A percentile compares a stretch with the other conserved stretches of the same genome.
These are phyloP conservation scores for Acanthamoeba quina DNA, from an alignment of 208 protist genomes.

Conservation along the genomic window DNA sequence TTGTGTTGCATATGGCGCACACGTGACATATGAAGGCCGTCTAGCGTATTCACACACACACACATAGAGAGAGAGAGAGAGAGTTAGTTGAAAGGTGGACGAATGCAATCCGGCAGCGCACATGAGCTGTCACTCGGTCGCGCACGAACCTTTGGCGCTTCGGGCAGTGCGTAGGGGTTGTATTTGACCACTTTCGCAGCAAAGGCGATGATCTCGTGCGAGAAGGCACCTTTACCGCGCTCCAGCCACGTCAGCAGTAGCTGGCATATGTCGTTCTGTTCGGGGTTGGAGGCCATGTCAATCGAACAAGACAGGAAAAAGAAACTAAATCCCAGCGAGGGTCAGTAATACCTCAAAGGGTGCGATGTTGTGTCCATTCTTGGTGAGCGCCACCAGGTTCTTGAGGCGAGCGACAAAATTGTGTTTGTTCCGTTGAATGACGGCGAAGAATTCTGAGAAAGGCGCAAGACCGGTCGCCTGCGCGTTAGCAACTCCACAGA, in stretches of 20 bases:
- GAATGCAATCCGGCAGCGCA: too few relatives aligned
- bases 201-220: slow-evolving; percentile 38
- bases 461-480: background rate
- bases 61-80: too few relatives aligned
- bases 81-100: too few relatives aligned
- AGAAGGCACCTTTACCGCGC: background rate
- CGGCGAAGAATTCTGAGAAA: slow-evolving; percentile 59
- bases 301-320: background rate
- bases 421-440: slow-evolving; percentile 13
- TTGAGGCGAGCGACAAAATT: slow-evolving; percentile 7
- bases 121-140: too few relatives aligned
- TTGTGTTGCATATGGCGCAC: slow-evolving; percentile 75
- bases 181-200: slow-evolving; percentile 51
- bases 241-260: slow-evolving; percentile 21
- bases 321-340: too few relatives aligned
- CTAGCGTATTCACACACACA: too few relatives aligned
- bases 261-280: slow-evolving; percentile 11
- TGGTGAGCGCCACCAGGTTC: slow-evolving; percentile 56
- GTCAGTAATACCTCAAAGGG: background rate
- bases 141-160: slow-evolving; percentile 1
- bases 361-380: slow-evolving; percentile 56
- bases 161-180: slow-evolving; percentile 7
- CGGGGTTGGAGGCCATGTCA: too few relatives aligned
- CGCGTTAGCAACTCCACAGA: background rate
- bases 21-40: slow-evolving; percentile 71